These are phyloP conservation scores for Aspergillus texensis DNA, from an alignment of 2,329 filamentous ascomycete species.

Conservation along the genomic window DNA sequence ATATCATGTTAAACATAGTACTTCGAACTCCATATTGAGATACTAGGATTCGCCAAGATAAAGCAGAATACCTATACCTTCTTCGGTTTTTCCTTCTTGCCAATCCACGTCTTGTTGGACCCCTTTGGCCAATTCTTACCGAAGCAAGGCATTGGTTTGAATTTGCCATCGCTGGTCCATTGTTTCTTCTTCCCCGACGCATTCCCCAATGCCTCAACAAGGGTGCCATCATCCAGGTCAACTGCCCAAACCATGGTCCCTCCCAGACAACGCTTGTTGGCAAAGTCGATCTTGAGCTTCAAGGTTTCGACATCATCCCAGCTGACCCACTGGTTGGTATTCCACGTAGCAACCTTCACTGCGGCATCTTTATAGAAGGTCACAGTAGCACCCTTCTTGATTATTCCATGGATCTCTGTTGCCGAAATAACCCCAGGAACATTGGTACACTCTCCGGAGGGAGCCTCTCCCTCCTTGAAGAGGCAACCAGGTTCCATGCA, in stretches of 20 bases:
- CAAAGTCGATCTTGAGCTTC: conserved; percentile 21
- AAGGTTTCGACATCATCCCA: conserved; percentile 22
- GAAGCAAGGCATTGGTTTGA: not conserved
- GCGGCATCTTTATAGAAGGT: conserved; percentile 15
- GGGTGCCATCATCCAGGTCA: conserved; percentile 19
- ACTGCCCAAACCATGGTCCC: conserved; percentile 23
- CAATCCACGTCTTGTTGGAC: not conserved
- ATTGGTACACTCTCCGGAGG: conserved; percentile 12
- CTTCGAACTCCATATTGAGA: not conserved
- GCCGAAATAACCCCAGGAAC: conserved; percentile 9
- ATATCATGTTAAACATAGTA: not conserved
- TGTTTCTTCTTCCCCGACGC: conserved; percentile 10
- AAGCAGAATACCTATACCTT: not conserved
- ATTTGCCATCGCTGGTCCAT: not conserved
- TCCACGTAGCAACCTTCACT: conserved; percentile 17
- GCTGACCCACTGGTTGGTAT: conserved; percentile 19
- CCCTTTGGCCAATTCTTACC: not conserved
- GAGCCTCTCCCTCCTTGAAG: not conserved
- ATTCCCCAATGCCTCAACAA: conserved; percentile 10
- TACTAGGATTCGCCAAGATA: not conserved
- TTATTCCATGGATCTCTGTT: conserved; percentile 10
- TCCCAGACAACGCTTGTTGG: conserved; percentile 21
- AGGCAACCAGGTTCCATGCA: conserved; percentile 16
- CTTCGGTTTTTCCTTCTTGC: not conserved
- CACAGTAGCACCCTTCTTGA: conserved; percentile 3